Evolutionary conservation across 139 green algal genomes (phyloP), one percentile per base, ranked within the genome.

Genomic region (Dunaliella primolecta): DNA sequence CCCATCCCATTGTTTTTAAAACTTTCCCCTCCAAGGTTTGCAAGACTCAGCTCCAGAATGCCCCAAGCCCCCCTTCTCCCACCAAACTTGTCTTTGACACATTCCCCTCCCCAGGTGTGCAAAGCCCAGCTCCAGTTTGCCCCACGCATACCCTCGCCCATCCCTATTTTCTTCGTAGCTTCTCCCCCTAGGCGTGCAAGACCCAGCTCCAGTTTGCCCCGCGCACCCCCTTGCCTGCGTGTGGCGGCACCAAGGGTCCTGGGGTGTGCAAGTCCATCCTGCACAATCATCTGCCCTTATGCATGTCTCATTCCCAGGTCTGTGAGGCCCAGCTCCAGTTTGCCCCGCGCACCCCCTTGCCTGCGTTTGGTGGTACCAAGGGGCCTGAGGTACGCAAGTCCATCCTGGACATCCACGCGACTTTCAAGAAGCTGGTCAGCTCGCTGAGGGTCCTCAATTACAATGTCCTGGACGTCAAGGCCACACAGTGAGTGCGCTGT

Each of bases 251-350:
- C n/a, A 89, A 90, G 55, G 94, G 94, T 3, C 88, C 93, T 0
- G 93, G 97, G 84, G 86, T 96, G 64, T 85, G 90, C 79, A 95
- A 96, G 88, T 93, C 83, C 78, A 93, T 98, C 70, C 30, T 87
- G 25, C 94, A 96, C 91, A 98, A 97, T 70, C 91, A 95, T n/a
- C 56, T 72, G 56, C 20, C 23, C 20, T n/a, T 23, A 72, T 23
- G 56, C 20, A 20, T n/a, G n/a, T n/a, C n/a, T 37, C 2, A 23
- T 38, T 32, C 24, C n/a, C 81, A 88, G 82, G 90, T 98, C 46
- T 98, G 94, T 83, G 91, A 96, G 70, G 93, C 94, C 27, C 95
- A 97, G 89, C 89, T 92, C 71, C 95, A 98, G 90, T 98, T 98
- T 89, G 92, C 92, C 23, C 91, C 93, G 0, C 85, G 87, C 46